Base-by-base conservation (phyloP, 208 protist species). In the Wallacemonas sp. region DNA sequence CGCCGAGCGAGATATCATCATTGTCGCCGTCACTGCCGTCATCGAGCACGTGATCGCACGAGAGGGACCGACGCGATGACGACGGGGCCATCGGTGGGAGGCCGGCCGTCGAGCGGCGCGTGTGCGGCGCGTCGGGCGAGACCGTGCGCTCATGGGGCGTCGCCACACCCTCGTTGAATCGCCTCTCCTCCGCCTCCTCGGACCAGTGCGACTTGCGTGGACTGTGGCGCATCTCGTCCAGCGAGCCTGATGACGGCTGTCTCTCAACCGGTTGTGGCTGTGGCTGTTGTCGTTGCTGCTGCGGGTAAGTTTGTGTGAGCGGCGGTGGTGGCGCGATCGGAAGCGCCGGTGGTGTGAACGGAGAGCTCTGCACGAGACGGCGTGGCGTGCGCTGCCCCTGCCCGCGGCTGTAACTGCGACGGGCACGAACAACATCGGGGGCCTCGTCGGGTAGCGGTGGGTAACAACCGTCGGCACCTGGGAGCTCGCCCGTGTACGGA, bases 141-240 rank as follows among this genome's bases (percentile, higher is more conserved):
- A 34, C 10, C 44, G 44, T 19, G 19, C 10, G 46, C n/a, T 4
- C 24, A 12, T 54, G 12, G 9, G 46, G 46, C 24, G 21, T 33
- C 24, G 27, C 24, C 19, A 54, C 32, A 19, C 50, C 50, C 32
- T 57, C 50, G 50, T 57, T 57, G 50, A 57, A 57, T 4, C 50
- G 50, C 50, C 22, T 34, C 50, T 57, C 50, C 30, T 57, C 50
- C 50, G 50, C 12, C 50, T 57, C 50, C 32, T 57, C 50, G 8
- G 50, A 57, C 50, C 50, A 57, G 30, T 32, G 24, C 1, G 50
- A 41, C 50, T 57, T 57, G 50, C 50, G 50, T 8, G 26, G n/a
- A 17, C 30, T 57, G 50, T 57, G 50, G n/a, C 50, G 50, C 50
- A 24, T 33, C 29, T 57, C 50, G 8, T 19, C 30, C n/a, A n/a